Evolutionary conservation across 352 stramenopile genomes (phyloP), one percentile per base, ranked within the genome.

Genomic region (Phytophthora boehmeriae): DNA sequence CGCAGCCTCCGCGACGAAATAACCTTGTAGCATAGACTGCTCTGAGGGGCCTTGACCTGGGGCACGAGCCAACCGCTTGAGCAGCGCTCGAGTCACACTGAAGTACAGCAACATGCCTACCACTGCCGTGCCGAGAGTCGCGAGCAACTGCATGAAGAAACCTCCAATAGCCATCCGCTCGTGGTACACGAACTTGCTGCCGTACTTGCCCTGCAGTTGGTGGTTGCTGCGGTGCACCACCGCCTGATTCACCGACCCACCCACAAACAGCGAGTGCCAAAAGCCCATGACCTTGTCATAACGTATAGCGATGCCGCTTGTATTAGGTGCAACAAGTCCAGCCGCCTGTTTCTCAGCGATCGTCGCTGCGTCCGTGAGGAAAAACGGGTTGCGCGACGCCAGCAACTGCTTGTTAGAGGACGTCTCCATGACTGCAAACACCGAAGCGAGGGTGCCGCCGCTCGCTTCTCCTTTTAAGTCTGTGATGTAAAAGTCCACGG

Each of bases 41-140:
- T 93, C 78, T 17, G 74, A 88, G 16, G 93, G 92, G 5, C 92
- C 93, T 56, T 95, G 44, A 17, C 92, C 91, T 23, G 91, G 86
- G 57, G 82, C 63, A 22, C 86, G 84, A 11, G 91, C 64, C 32
- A 95, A 25, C 27, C 73, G 75, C 45, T 88, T 88, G 43, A 97
- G 45, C 6, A 97, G 51, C 38, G 72, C 63, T 8, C 80, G 70
- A 19, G 86, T 96, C 66, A 66, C 79, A 27, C 70, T 48, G 38
- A 93, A 84, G 61, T 85, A 82, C n/a, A 92, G 47, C 43, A 88
- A 54, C 0, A 71, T 59, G 14, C 71, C 65, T 17, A 80, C 52
- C 10, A 92, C 0, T 8, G 73, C 36, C 2, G 68, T 63, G 28
- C 76, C 67, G 14, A 88, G 47, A 1, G 80, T 80, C 30, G 63